Evolutionary conservation across 805 yeast species (phyloP), one percentile per base, ranked within the genome.

Genomic region (Candida verbasci): DNA sequence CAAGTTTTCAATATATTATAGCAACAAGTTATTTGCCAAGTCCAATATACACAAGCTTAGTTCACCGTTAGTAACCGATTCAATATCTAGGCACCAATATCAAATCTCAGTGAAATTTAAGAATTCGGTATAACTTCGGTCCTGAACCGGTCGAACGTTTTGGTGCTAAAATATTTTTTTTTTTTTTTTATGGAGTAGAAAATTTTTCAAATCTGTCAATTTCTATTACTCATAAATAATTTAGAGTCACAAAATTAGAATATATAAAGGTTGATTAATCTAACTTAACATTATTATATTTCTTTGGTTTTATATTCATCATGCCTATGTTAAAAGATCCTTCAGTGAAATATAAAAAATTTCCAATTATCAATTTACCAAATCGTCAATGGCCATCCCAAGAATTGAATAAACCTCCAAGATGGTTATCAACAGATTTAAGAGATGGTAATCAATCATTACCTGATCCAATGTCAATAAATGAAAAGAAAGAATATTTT

Each of bases 381-480:
- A 66, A 78, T 42, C 72, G 93, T 39, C 70, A 72, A 43, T 84
- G 94, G 94, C 94, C 94, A 1, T 52, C 68, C 24, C 69, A 70
- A 40, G 59, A 71, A 11, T 55, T 85, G 39, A 65, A 63, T 34
- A 74, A 74, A 53, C 74, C 88, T 3, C 94, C 94, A 15, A 67
- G 93, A 47, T 84, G 93, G 93, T 65, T 85, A 31, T 80, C 89
- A 15, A 84, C 94, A 3, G 94, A 85, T 52, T 68, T 84, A 43
- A 73, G 94, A 50, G 94, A 84, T 53, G 94, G 94, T 22, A 84
- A 84, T 59, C 93, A 84, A 62, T 80, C 89, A 5, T 70, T 84
- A 47, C 91, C 93, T 0, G 93, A 84, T 53, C 94, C 93, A 37
- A 84, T 84, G 94, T 70, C 82, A n/a, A 68, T 82, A 29, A 80